Evolutionary conservation across 768 basidiomycete genomes (phyloP), one percentile per base, ranked within the genome.

Genomic region (Antrodiella citrinella): DNA sequence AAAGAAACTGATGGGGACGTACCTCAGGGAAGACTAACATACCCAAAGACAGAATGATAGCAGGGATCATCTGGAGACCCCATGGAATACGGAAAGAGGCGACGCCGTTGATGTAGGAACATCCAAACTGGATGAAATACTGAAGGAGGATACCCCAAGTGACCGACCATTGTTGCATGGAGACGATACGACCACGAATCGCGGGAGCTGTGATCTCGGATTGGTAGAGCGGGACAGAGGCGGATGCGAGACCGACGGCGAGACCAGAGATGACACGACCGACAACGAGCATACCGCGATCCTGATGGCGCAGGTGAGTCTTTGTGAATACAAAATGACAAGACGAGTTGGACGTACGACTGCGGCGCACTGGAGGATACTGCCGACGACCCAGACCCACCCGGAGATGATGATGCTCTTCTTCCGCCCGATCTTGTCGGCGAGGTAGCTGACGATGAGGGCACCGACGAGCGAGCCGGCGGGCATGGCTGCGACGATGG

Each of bases 71-170:
- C 62, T 89, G 87, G 22, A 89, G 66, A 50, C 82, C 82, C 84
- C 84, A 86, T 9, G 86, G 86, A 55, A 89, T 82, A 21, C 86
- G 81, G 76, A 87, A 89, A 0, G 84, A 85, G 0, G 84, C 83
- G 11, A 63, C 71, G 25, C 84, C 82, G 18, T 81, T 65, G 62
- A 87, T 83, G 62, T 82, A 82, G 5, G 83, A 86, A 62, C 81
- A 84, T 7, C 84, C 84, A 52, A 86, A 85, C 56, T 85, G 78
- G 54, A 86, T 74, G 63, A 86, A 86, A 67, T 87, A 81, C 54
- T 86, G 85, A 41, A 88, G 65, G 55, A 84, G 69, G 60, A 86
- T 86, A 66, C 84, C 84, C 82, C 86, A 86, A 0, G 84, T 85
- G 59, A 85, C 86, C 2, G 82, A 58, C 78, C 84, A 87, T 72